Evolutionary conservation across 225 moss, liverwort and hornwort genomes (phyloP), one percentile per base, ranked within the genome.

Genomic region (Pseudoscleropodium purum): DNA sequence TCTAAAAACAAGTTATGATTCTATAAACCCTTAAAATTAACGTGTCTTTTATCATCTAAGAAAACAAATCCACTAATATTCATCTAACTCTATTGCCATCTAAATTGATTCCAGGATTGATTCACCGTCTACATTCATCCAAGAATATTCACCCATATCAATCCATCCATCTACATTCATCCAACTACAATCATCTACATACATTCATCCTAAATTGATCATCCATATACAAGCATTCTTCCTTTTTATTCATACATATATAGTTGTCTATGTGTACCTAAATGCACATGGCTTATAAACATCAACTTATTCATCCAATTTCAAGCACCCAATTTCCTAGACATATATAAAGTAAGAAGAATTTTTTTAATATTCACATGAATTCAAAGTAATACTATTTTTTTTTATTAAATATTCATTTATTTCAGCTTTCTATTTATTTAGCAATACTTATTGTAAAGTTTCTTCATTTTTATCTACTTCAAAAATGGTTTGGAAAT

Each of bases 1-100:
- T 5, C 51, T 13, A 13, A 13, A 21, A 13, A 1, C 21, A 33
- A 0, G 0, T 76, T 51, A 13, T 13, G 3, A 5, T 51, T 20
- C 13, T 19, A 20, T 5, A 4, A 31, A 47, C 11, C 11, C 0
- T 18, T 47, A 49, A 49, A 31, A 33, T 31, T 19, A 19, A 33
- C 31, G 4, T 7, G 0, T 2, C 6, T 13, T 13, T 7, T 51
- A 34, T 76, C 76, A 51, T 34, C 7, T 5, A 21, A 13, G 0
- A 8, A 76, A 0, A 49, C 0, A 23, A 14, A 76, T 52, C 8
- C 13, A 34, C 5, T 2, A 13, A 52, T 23, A 51, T 34, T 34
- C 3, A 31, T 19, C 7, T 20, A 75, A 31, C 20, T 49, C 12
- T 20, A 13, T 33, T 34, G 3, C 13, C 51, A 51, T 76, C 1